Evolutionary conservation across 1,284 basidiomycete genomes (phyloP).

Genomic region (Sutorius eximius): DNA sequence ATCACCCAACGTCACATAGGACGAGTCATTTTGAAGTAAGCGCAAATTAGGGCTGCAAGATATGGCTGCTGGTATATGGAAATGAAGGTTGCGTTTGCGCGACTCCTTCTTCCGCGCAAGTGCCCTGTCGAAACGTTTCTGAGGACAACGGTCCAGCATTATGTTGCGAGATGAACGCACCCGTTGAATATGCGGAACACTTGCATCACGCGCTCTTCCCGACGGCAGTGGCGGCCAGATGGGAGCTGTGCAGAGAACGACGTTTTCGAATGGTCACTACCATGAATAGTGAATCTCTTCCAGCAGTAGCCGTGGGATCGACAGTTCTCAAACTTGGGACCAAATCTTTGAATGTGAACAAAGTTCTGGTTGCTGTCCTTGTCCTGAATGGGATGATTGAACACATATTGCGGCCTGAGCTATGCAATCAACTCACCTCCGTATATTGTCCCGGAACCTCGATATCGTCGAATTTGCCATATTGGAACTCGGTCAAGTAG

Average conservation of each 20-base stretch:
- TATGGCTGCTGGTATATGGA: slow-evolving; percentile 89
- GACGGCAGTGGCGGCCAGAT: slow-evolving; percentile 81
- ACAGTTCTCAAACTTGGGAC: slow-evolving; percentile 88
- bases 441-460: slow-evolving; percentile 99
- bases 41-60: slow-evolving; percentile 86
- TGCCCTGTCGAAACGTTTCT: slow-evolving; percentile 50
- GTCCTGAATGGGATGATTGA: slow-evolving; percentile 52
- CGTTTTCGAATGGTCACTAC: slow-evolving; percentile 87
- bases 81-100: slow-evolving; percentile 87
- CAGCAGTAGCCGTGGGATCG: slow-evolving; percentile 85
- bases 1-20: slow-evolving; percentile 90
- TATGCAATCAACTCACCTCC: slow-evolving; percentile 55
- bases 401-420: neutral
- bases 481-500: slow-evolving; percentile 97
- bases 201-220: slow-evolving; percentile 94
- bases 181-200: slow-evolving; percentile 91
- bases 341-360: slow-evolving; percentile 89
- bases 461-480: slow-evolving; percentile 97
- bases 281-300: slow-evolving; percentile 89
- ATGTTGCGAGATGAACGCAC: slow-evolving; percentile 43
- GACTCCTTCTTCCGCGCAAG: slow-evolving; percentile 89
- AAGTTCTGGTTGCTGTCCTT: slow-evolving; percentile 95
- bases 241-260: slow-evolving; percentile 94
- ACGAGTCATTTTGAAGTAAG: slow-evolving; percentile 88
- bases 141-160: slow-evolving; percentile 5